These are phyloP conservation scores for Botryotinia globosa DNA, from an alignment of 2,329 filamentous ascomycete genomes.

Conservation along the genomic window DNA sequence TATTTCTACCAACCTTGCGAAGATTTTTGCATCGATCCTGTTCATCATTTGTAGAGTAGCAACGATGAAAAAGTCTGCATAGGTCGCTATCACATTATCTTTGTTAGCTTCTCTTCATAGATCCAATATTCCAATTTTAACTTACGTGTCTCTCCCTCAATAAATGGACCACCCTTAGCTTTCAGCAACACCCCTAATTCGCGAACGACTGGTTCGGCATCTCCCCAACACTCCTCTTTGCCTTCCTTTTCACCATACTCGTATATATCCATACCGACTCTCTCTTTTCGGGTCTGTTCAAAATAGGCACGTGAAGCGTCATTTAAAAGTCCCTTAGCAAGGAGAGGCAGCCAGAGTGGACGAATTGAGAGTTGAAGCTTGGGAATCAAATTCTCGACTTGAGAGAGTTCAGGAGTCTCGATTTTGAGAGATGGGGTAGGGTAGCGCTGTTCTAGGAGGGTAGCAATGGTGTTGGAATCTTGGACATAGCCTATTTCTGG, in stretches of 20 bases:
- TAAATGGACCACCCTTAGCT: slow-evolving; percentile 56
- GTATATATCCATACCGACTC: slow-evolving; percentile 52
- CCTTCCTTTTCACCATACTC: slow-evolving; percentile 49
- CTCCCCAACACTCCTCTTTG: slow-evolving; percentile 50
- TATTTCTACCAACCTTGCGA: slow-evolving; percentile 41
- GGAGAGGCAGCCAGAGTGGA: slow-evolving; percentile 46
- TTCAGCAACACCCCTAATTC: slow-evolving; percentile 39
- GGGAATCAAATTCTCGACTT: slow-evolving; percentile 44
- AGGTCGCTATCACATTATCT: slow-evolving; percentile 41
- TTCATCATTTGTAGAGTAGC: slow-evolving; percentile 47
- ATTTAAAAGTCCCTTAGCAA: slow-evolving; percentile 53
- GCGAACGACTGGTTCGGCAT: slow-evolving; percentile 48
- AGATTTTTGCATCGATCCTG: slow-evolving; percentile 41
- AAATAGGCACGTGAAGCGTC: slow-evolving; percentile 55
- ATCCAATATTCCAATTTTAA: background rate
- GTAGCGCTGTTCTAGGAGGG: slow-evolving; percentile 55
- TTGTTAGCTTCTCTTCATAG: background rate
- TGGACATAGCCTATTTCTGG: slow-evolving; percentile 58
- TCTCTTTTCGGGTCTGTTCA: slow-evolving; percentile 47
- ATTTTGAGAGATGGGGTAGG: slow-evolving; percentile 54
- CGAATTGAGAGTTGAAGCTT: slow-evolving; percentile 39
- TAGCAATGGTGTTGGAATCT: slow-evolving; percentile 61
- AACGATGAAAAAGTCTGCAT: slow-evolving; percentile 58
- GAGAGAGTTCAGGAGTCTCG: slow-evolving; percentile 49
- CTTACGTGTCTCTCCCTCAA: slow-evolving; percentile 50